These are phyloP conservation scores for Hyaloperonospora arabidopsidis DNA, from an alignment of 352 stramenopile genomes.

Conservation along the genomic window DNA sequence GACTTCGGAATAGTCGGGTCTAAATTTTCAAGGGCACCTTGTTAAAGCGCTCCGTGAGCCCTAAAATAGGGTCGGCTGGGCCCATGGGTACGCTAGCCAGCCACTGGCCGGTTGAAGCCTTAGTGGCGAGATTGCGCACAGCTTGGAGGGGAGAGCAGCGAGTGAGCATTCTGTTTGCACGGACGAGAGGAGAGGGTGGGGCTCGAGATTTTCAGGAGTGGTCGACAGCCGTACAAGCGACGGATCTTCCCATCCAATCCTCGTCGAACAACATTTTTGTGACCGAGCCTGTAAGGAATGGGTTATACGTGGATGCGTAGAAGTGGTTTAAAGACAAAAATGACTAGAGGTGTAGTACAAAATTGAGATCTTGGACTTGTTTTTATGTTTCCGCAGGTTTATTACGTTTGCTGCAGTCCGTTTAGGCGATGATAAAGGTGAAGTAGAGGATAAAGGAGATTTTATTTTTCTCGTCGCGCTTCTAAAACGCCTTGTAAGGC, in stretches of 20 bases:
- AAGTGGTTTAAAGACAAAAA: no score
- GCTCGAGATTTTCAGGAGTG: slow-evolving; percentile 27
- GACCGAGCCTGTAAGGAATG: not conserved
- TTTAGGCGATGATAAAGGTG: no score
- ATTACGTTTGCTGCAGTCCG: no score
- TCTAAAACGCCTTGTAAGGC: not conserved
- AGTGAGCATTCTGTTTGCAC: slow-evolving; percentile 25
- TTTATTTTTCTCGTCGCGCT: slow-evolving; percentile 9
- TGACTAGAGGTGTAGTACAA: no score
- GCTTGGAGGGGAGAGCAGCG: slow-evolving; percentile 26
- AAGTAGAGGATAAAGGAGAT: no score
- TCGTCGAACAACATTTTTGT: not conserved
- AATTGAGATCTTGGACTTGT: no score
- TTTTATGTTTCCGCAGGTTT: no score
- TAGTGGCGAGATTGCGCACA: slow-evolving; percentile 39
- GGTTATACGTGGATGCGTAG: no score
- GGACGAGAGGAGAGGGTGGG: slow-evolving; percentile 1
- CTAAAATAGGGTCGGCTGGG: slow-evolving; percentile 94
- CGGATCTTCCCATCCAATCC: slow-evolving; percentile 9
- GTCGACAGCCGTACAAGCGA: slow-evolving; percentile 2
- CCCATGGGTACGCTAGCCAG: slow-evolving; percentile 88
- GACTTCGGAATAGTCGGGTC: not conserved
- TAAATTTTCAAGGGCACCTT: slow-evolving; percentile 42
- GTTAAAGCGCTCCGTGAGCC: slow-evolving; percentile 88
- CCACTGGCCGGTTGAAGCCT: slow-evolving; percentile 45